Conservation (phyloP, 2,329 filamentous ascomycete species). For the Tolypocladium pustulatum region DNA sequence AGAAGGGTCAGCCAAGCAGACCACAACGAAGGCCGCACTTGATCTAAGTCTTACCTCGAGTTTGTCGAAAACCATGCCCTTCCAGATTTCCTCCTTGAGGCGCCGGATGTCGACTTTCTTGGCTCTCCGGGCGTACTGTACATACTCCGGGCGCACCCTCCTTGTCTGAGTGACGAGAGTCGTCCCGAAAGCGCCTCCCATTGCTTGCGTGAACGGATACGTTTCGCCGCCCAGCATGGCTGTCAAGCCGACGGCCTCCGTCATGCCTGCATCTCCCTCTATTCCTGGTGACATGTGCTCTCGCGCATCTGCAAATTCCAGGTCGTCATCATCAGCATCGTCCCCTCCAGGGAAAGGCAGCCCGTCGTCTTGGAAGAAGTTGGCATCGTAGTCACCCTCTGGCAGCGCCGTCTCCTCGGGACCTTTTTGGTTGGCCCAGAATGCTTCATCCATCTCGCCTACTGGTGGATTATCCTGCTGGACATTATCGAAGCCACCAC, state of each 20-base stretch:
- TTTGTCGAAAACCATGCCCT: slow-evolving; percentile 48
- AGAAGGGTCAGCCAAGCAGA: neutral
- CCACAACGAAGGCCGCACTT: neutral
- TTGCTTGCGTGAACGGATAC: slow-evolving; percentile 29
- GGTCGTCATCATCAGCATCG: slow-evolving; percentile 54
- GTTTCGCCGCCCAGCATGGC: slow-evolving; percentile 41
- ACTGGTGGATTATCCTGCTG: slow-evolving; percentile 44
- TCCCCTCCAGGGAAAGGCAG: slow-evolving; percentile 55
- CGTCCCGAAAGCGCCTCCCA: slow-evolving; percentile 47
- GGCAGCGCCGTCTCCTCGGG: slow-evolving; percentile 48
- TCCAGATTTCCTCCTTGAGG: slow-evolving; percentile 62
- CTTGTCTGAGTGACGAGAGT: slow-evolving; percentile 56
- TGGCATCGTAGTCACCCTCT: slow-evolving; percentile 82
- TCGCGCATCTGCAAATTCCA: slow-evolving; percentile 69
- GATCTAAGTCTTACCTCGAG: slow-evolving; percentile 32
- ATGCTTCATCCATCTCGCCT: slow-evolving; percentile 86
- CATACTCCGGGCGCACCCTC: slow-evolving; percentile 54
- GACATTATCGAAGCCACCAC: slow-evolving; percentile 30
- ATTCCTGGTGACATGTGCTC: slow-evolving; percentile 65
- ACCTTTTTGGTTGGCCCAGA: slow-evolving; percentile 73
- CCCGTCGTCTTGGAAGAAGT: slow-evolving; percentile 91
- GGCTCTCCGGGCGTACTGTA: slow-evolving; percentile 58
- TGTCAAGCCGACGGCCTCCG: slow-evolving; percentile 36
- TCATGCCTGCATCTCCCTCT: slow-evolving; percentile 37
- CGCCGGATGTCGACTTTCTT: slow-evolving; percentile 62